phyloP scores from a whole-genome alignment of 2,329 filamentous ascomycete species.

The Sclerotiophoma versabilis region DNA sequence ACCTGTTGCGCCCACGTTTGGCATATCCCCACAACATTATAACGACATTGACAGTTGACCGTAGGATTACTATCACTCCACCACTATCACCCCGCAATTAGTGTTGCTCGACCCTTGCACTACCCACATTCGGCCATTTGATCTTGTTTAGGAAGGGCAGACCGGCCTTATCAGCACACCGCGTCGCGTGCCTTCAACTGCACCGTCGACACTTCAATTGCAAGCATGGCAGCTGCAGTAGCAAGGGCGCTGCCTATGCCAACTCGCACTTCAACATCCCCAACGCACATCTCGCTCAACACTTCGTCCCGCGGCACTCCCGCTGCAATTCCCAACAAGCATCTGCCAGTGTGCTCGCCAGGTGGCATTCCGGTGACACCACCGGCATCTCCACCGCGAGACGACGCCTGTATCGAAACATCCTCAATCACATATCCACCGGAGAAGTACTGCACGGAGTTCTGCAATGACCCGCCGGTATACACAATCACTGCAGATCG shows the following conservation, averaged over 20 bases:
- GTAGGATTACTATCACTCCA: slow-evolving; percentile 9
- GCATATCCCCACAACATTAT: slow-evolving; percentile 18
- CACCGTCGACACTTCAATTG: slow-evolving; percentile 20
- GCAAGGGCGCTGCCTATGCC: slow-evolving; percentile 49
- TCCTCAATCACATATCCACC: slow-evolving; percentile 80
- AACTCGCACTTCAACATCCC: slow-evolving; percentile 53
- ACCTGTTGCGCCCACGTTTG: slow-evolving; percentile 3
- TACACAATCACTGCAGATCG: slow-evolving; percentile 75
- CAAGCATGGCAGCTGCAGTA: slow-evolving; percentile 53
- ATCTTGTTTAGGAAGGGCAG: slow-evolving; percentile 15
- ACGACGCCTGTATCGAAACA: slow-evolving; percentile 63
- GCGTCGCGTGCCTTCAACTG: slow-evolving; percentile 40
- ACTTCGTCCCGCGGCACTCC: slow-evolving; percentile 63
- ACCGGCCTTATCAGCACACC: slow-evolving; percentile 15
- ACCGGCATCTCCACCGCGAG: slow-evolving; percentile 66
- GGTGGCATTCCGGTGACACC: slow-evolving; percentile 67
- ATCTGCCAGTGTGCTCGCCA: slow-evolving; percentile 86
- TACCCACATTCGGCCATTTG: slow-evolving; percentile 14
- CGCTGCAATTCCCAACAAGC: slow-evolving; percentile 80
- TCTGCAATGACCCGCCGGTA: slow-evolving; percentile 61
- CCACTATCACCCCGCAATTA: slow-evolving; percentile 18
- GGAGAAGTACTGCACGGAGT: slow-evolving; percentile 65
- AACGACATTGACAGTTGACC: slow-evolving; percentile 19
- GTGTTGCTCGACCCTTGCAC: slow-evolving; percentile 12
- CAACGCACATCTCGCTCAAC: slow-evolving; percentile 65